Conservation (phyloP, 2,329 filamentous ascomycete species). For the Cladobotryum protrusum region DNA sequence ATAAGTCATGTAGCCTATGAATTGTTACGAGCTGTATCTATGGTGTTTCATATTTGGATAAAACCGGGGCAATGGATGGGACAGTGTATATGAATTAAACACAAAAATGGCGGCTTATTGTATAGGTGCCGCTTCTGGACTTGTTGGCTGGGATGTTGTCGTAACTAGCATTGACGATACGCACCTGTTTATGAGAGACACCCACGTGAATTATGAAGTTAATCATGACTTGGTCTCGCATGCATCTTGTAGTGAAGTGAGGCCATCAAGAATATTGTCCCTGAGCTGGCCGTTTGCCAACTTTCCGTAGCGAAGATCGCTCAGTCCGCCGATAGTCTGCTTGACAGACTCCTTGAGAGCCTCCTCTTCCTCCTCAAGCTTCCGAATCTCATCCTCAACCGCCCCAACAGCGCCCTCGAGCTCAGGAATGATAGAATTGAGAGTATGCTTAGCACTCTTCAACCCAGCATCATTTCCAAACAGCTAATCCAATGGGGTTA, state of each 20-base stretch:
- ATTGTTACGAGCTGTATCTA: background rate
- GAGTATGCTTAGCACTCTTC: conserved; percentile 49
- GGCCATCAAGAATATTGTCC: conserved; percentile 60
- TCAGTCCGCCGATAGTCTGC: conserved; percentile 64
- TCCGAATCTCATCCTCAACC: conserved; percentile 62
- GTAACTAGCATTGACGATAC: conserved; percentile 5
- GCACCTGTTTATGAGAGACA: conserved; percentile 6
- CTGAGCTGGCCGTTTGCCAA: conserved; percentile 58
- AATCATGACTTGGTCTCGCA: conserved; percentile 45
- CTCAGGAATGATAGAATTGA: conserved; percentile 59
- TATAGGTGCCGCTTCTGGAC: background rate
- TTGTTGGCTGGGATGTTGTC: conserved; percentile 2
- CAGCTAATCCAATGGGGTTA: conserved; percentile 38
- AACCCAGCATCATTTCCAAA: conserved; percentile 46
- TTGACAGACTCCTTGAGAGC: conserved; percentile 54
- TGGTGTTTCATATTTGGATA: background rate
- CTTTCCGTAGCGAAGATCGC: conserved; percentile 75
- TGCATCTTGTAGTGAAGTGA: conserved; percentile 49
- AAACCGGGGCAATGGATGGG: background rate
- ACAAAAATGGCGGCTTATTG: conserved; percentile 3
- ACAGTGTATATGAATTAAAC: conserved; percentile 4
- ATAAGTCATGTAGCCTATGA: background rate
- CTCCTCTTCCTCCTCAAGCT: conserved; percentile 59
- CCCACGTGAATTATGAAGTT: background rate
- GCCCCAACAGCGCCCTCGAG: conserved; percentile 61